These are phyloP conservation scores for Hydnomerulius pinastri DNA, from an alignment of 768 basidiomycete species.

Conservation along the genomic window DNA sequence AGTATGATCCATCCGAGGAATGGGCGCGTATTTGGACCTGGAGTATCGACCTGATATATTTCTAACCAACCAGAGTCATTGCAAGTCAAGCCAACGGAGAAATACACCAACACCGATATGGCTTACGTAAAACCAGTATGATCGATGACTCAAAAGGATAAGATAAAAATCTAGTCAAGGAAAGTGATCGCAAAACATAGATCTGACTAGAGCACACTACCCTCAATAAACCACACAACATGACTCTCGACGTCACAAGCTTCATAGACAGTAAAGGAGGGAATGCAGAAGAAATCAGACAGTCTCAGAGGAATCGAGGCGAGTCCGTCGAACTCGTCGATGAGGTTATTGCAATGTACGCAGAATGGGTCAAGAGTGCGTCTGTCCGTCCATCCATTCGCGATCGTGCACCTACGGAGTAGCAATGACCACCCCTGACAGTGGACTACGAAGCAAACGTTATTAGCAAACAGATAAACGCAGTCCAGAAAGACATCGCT, in stretches of 20 bases:
- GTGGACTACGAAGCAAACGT: constrained; percentile 86
- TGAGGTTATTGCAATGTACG: constrained; percentile 89
- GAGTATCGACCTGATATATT: no score
- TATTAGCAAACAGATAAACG: constrained; percentile 81
- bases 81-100: no score
- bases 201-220: no score
- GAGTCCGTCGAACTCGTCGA: constrained; percentile 91
- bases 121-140: constrained; percentile 9
- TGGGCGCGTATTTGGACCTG: no score
- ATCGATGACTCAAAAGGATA: constrained; percentile 4
- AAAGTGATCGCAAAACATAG: no score
- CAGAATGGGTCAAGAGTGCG: constrained; percentile 93
- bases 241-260: constrained; percentile 81
- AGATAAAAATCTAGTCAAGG: background rate
- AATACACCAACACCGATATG: no score
- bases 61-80: no score
- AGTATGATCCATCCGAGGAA: no score
- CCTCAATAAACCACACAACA: no score
- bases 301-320: constrained; percentile 90
- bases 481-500: constrained; percentile 91
- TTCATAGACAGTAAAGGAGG: constrained; percentile 92
- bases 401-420: background rate
- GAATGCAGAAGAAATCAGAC: constrained; percentile 84
- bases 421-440: constrained; percentile 33
- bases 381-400: constrained; percentile 19